phyloP scores from a whole-genome alignment of 75 land plant genomes.

The Cunninghamia lanceolata region DNA sequence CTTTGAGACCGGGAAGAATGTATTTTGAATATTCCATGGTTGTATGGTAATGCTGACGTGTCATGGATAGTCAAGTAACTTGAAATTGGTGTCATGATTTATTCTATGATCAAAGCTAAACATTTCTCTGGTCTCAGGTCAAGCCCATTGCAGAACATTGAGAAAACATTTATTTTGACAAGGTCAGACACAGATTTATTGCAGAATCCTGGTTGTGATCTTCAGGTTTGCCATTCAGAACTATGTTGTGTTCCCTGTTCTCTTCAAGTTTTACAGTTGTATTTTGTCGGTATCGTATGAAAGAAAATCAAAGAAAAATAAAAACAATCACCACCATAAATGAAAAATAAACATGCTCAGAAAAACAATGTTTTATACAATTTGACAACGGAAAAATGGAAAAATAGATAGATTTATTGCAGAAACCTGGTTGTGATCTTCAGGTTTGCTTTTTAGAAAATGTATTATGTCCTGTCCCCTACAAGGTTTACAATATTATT shows the following conservation, averaged over 20 bases:
- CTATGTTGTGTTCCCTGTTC: neutral
- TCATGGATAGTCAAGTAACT: neutral
- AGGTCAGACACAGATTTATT: slow-evolving; percentile 62
- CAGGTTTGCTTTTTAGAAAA: slow-evolving; percentile 49
- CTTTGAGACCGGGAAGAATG: neutral
- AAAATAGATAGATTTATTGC: slow-evolving; percentile 31
- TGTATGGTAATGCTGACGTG: neutral
- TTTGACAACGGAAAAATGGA: no score
- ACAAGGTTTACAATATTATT: neutral
- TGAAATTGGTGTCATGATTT: neutral
- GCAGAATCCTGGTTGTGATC: slow-evolving; percentile 66
- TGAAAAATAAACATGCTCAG: neutral
- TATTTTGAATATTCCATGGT: neutral
- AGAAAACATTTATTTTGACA: slow-evolving; percentile 75
- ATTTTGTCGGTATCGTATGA: neutral
- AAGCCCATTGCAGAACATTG: slow-evolving; percentile 70
- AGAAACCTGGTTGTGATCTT: slow-evolving; percentile 69
- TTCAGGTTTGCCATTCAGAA: slow-evolving; percentile 58
- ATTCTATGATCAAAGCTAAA: neutral
- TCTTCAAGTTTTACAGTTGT: neutral
- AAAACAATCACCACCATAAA: neutral
- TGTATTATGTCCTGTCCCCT: neutral
- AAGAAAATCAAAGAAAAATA: neutral
- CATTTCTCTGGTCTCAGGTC: slow-evolving; percentile 40
- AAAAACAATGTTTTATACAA: neutral